Evolutionary conservation across 2,329 filamentous ascomycete species (phyloP).

Genomic region (Nannizziopsis barbatae): DNA sequence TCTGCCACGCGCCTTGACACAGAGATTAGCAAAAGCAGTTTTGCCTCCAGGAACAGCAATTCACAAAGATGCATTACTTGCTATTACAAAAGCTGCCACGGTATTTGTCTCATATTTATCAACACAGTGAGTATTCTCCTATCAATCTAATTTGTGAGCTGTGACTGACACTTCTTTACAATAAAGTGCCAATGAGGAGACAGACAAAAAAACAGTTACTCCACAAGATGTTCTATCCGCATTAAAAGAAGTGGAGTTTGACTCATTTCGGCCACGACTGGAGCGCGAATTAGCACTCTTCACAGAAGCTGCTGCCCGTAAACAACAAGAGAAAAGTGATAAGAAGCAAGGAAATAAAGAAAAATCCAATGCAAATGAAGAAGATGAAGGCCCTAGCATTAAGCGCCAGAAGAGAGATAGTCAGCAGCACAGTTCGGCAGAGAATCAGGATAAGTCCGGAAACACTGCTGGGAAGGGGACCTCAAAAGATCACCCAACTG

Average conservation of each 20-base stretch:
- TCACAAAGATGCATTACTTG: slow-evolving; percentile 53
- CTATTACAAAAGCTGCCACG: slow-evolving; percentile 54
- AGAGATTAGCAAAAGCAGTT: slow-evolving; percentile 52
- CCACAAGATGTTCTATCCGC: slow-evolving; percentile 51
- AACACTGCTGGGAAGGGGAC: too few species aligned
- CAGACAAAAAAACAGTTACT: slow-evolving; percentile 51
- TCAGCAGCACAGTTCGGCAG: slow-evolving; percentile 18
- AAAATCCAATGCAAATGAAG: slow-evolving; percentile 47
- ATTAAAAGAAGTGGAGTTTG: slow-evolving; percentile 50
- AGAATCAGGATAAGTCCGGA: neutral
- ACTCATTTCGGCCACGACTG: slow-evolving; percentile 46
- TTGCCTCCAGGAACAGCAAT: slow-evolving; percentile 54
- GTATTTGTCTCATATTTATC: slow-evolving; percentile 56
- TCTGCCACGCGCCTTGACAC: slow-evolving; percentile 51
- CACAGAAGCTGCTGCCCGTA: slow-evolving; percentile 29
- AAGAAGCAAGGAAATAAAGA: slow-evolving; percentile 30
- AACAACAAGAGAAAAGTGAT: slow-evolving; percentile 31
- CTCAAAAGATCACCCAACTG: neutral
- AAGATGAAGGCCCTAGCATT: slow-evolving; percentile 47
- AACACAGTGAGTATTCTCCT: slow-evolving; percentile 39
- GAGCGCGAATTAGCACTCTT: slow-evolving; percentile 47
- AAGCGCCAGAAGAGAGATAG: slow-evolving; percentile 18
- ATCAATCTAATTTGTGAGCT: neutral
- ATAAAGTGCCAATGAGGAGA: slow-evolving; percentile 51
- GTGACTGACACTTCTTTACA: neutral